Percentiles rank a stretch among this genome's conserved stretches.
phyloP scores from a whole-genome alignment of 2,329 filamentous ascomycete genomes.

The Clonostachys chloroleuca region DNA sequence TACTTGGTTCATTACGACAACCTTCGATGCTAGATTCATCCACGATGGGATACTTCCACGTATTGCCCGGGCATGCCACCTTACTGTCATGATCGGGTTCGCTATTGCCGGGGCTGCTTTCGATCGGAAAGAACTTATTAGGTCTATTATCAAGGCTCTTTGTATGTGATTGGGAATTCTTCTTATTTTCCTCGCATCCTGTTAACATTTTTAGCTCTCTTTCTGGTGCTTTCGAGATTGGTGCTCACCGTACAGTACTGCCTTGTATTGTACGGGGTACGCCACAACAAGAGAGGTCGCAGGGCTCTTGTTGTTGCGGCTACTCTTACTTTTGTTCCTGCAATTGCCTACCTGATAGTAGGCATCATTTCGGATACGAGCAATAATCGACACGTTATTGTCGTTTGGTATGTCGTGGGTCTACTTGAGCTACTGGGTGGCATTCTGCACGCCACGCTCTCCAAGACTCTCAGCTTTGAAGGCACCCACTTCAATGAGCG shows the following conservation, averaged over 20 bases:
- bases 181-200: background rate
- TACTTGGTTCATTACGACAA: constrained; percentile 59
- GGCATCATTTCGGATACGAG: constrained; percentile 27
- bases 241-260: constrained; percentile 49
- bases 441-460: constrained; percentile 48
- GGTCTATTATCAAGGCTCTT: constrained; percentile 32
- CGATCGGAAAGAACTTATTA: constrained; percentile 27
- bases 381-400: constrained; percentile 24
- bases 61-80: constrained; percentile 51
- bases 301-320: constrained; percentile 28
- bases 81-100: constrained; percentile 62
- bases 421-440: constrained; percentile 46
- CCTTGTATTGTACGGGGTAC: constrained; percentile 36
- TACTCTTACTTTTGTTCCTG: constrained; percentile 23
- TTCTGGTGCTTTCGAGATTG: constrained; percentile 46
- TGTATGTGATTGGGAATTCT: constrained; percentile 13
- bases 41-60: constrained; percentile 55
- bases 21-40: constrained; percentile 63
- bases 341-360: constrained; percentile 33
- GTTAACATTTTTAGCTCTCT: constrained; percentile 21
- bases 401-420: constrained; percentile 49
- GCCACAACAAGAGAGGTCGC: constrained; percentile 28
- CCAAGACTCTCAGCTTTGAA: constrained; percentile 54
- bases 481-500: constrained; percentile 60
- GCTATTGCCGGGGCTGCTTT: constrained; percentile 52